Percentiles rank a stretch among this genome's conserved stretches.
phyloP scores from a whole-genome alignment of 441 rosid species.

The Gossypium laxum region DNA sequence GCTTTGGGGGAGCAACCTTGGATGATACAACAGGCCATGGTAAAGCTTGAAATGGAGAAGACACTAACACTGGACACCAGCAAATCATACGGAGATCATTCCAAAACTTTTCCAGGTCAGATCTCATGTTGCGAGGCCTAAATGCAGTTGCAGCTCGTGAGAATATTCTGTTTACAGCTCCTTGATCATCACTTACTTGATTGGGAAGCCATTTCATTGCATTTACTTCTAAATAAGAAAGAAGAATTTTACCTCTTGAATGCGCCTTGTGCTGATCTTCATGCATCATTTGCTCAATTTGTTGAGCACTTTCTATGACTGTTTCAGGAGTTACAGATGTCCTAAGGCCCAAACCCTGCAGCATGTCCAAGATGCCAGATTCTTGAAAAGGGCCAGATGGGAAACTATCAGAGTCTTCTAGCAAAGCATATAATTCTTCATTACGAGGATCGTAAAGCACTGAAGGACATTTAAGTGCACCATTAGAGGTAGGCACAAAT shows the following conservation, averaged over 20 bases:
- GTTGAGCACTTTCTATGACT: slow-evolving; percentile 72
- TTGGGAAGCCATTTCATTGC: slow-evolving; percentile 83
- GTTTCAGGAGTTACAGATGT: slow-evolving; percentile 77
- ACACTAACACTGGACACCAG: slow-evolving; percentile 95
- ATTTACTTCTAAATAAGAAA: slow-evolving; percentile 82
- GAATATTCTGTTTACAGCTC: slow-evolving; percentile 60
- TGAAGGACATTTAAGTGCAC: slow-evolving; percentile 57
- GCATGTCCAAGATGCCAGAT: slow-evolving; percentile 68
- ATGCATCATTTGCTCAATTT: slow-evolving; percentile 62
- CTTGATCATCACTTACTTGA: slow-evolving; percentile 54
- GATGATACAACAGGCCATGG: slow-evolving; percentile 93
- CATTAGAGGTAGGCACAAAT: slow-evolving; percentile 70
- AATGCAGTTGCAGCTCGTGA: slow-evolving; percentile 85
- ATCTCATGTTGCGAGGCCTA: slow-evolving; percentile 65
- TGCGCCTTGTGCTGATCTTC: slow-evolving; percentile 67
- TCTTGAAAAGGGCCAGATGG: slow-evolving; percentile 65
- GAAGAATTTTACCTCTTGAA: slow-evolving; percentile 71
- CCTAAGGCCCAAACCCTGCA: slow-evolving; percentile 79
- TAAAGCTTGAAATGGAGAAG: slow-evolving; percentile 68
- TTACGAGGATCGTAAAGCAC: slow-evolving; percentile 82
- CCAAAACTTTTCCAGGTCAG: slow-evolving; percentile 85
- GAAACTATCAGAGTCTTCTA: slow-evolving; percentile 74
- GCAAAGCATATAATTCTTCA: slow-evolving; percentile 76
- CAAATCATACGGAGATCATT: slow-evolving; percentile 72
- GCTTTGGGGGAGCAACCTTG: slow-evolving; percentile 90